These are phyloP conservation scores for Closterium sp. DNA, from an alignment of 139 green algal species.

Conservation along the genomic window DNA sequence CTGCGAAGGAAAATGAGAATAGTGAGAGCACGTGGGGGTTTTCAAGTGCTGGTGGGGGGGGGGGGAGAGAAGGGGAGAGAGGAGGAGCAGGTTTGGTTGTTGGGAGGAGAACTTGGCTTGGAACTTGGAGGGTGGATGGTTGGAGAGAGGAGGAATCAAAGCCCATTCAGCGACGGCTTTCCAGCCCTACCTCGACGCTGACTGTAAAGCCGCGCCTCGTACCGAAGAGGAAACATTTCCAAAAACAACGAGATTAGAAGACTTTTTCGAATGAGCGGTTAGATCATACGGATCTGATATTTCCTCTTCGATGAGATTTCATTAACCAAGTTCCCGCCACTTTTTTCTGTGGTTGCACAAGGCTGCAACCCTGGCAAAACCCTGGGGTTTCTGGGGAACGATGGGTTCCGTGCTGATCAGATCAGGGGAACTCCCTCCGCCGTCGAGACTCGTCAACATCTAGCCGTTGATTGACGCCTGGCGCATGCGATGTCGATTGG, in stretches of 20 bases:
- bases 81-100: not conserved
- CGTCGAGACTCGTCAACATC: not conserved
- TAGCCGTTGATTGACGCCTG: not conserved
- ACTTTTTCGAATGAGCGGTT: not conserved
- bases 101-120: too few relatives aligned
- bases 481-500: not conserved
- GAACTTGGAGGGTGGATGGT: too few relatives aligned
- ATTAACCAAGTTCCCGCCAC: not conserved
- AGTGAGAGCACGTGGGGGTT: not conserved
- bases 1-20: not conserved
- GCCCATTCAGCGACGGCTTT: not conserved
- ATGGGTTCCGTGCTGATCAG: not conserved
- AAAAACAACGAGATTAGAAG: not conserved
- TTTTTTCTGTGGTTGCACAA: not conserved
- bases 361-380: not conserved
- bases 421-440: too few relatives aligned
- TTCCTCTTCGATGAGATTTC: not conserved
- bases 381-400: not conserved
- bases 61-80: not conserved
- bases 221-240: not conserved
- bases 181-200: too few relatives aligned
- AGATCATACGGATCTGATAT: not conserved
- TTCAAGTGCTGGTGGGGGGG: not conserved
- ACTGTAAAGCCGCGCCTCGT: not conserved
- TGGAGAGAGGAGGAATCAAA: not conserved